Percentiles rank a stretch among this genome's conserved stretches.
Evolutionary conservation across 2,329 filamentous ascomycete genomes (phyloP).

Genomic region (Aureobasidium sp.): DNA sequence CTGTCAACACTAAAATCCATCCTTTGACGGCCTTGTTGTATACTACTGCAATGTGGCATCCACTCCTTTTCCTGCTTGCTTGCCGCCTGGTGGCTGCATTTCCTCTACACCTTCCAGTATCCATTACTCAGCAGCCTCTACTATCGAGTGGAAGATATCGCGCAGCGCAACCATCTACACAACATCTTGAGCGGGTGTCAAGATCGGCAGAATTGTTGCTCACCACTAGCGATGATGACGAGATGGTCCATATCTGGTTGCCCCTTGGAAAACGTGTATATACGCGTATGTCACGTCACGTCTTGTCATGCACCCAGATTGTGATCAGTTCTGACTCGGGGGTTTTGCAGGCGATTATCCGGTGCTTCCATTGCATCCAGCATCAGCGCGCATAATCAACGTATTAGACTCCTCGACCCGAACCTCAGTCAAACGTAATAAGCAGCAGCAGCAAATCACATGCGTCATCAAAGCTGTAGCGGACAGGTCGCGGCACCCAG

Average conservation of each 20-base stretch:
- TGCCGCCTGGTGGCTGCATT: background rate
- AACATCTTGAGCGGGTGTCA: conserved; percentile 22
- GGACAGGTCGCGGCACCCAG: background rate
- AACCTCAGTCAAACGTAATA: background rate
- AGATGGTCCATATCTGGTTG: conserved; percentile 26
- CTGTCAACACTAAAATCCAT: background rate
- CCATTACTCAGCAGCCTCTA: conserved; percentile 7
- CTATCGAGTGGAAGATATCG: background rate
- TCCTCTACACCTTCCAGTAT: background rate
- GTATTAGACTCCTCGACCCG: background rate
- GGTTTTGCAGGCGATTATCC: conserved; percentile 22
- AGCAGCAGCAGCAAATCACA: background rate
- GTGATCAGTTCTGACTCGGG: background rate
- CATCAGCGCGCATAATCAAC: conserved; percentile 20
- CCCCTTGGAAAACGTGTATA: conserved; percentile 24
- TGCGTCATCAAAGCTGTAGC: background rate
- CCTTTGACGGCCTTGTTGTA: background rate
- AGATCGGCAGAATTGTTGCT: conserved; percentile 28
- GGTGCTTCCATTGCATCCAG: conserved; percentile 24
- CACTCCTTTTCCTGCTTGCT: conserved; percentile 2
- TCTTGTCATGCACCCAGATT: background rate
- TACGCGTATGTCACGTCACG: conserved; percentile 21
- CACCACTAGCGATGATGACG: conserved; percentile 19
- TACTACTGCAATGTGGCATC: background rate
- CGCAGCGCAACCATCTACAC: background rate